Percentiles rank a stretch among this genome's conserved stretches.
phyloP scores from a whole-genome alignment of 495 filamentous ascomycete genomes.

The Talaromyces trachyspermus region DNA sequence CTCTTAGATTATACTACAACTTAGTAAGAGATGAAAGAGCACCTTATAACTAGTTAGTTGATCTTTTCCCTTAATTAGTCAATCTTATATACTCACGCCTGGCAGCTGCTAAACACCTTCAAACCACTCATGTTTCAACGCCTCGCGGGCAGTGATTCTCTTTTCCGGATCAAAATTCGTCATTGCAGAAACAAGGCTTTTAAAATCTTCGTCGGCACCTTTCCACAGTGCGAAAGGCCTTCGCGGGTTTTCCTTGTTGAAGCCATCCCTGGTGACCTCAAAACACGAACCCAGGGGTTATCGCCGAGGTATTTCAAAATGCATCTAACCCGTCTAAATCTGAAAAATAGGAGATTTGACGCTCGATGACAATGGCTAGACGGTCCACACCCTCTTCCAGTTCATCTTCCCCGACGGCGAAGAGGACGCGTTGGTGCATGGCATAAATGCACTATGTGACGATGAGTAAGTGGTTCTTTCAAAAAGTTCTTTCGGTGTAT shows the following conservation, averaged over 20 bases:
- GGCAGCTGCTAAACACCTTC: constrained; percentile 18
- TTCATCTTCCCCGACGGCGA: constrained; percentile 20
- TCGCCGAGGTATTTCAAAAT: constrained; percentile 29
- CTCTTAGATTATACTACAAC: no score
- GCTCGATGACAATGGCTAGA: constrained; percentile 36
- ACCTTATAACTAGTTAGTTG: no score
- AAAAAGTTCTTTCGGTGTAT: background rate
- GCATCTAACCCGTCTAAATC: constrained; percentile 30
- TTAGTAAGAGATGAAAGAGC: no score
- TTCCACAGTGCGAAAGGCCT: constrained; percentile 25
- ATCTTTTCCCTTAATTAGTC: no score
- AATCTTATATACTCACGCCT: no score
- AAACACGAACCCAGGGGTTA: constrained; percentile 30
- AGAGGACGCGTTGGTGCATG: constrained; percentile 20
- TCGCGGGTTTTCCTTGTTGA: constrained; percentile 26
- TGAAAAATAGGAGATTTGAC: constrained; percentile 44
- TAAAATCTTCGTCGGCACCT: constrained; percentile 30
- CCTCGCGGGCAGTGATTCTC: constrained; percentile 17
- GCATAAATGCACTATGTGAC: constrained; percentile 24
- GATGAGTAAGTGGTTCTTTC: background rate
- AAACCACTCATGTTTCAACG: constrained; percentile 22
- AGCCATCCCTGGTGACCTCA: constrained; percentile 26
- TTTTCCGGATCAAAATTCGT: constrained; percentile 20
- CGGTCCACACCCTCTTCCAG: constrained; percentile 33
- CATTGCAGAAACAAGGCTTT: constrained; percentile 18